A percentile compares a stretch with the other conserved stretches of the same genome.
Conservation (phyloP, 768 basidiomycete genomes). For the Panaeolus cyanescens region DNA sequence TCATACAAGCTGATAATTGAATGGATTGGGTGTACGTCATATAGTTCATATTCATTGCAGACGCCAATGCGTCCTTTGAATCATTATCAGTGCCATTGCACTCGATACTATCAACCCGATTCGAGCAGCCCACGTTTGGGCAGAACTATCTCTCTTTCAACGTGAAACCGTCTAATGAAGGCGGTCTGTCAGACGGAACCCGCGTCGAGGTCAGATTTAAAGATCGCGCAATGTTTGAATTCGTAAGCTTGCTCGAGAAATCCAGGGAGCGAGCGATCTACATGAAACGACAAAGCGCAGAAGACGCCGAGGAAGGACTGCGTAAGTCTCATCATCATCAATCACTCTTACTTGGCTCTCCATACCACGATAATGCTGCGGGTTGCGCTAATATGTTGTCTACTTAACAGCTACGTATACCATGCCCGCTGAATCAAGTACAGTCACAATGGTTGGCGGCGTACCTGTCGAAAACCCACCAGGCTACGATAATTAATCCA, state of each 20-base stretch:
- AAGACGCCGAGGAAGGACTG: slow-evolving; percentile 57
- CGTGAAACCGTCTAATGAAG: slow-evolving; percentile 64
- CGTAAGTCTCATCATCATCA: slow-evolving; percentile 42
- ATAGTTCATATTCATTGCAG: slow-evolving; percentile 65
- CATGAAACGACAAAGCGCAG: slow-evolving; percentile 64
- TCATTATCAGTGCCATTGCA: slow-evolving; percentile 62
- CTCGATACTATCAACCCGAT: slow-evolving; percentile 66
- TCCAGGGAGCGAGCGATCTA: slow-evolving; percentile 74
- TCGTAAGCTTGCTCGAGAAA: slow-evolving; percentile 74
- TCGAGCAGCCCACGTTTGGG: slow-evolving; percentile 75
- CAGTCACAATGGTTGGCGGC: slow-evolving; percentile 39
- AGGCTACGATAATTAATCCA: slow-evolving; percentile 42
- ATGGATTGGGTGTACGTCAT: background rate
- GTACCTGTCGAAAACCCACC: slow-evolving; percentile 53
- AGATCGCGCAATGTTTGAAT: slow-evolving; percentile 71
- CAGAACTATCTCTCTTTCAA: slow-evolving; percentile 69
- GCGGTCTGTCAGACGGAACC: slow-evolving; percentile 68
- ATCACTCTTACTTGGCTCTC: background rate
- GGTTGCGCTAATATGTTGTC: background rate
- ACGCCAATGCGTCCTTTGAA: slow-evolving; percentile 37
- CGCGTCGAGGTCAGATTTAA: slow-evolving; percentile 68
- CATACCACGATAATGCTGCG: no score
- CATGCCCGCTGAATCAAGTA: slow-evolving; percentile 44
- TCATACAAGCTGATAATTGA: background rate
- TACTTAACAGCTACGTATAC: slow-evolving; percentile 43